Evolutionary conservation across 2,329 filamentous ascomycete genomes (phyloP), one percentile per base, ranked within the genome.

Genomic region (Apiospora phragmitis): DNA sequence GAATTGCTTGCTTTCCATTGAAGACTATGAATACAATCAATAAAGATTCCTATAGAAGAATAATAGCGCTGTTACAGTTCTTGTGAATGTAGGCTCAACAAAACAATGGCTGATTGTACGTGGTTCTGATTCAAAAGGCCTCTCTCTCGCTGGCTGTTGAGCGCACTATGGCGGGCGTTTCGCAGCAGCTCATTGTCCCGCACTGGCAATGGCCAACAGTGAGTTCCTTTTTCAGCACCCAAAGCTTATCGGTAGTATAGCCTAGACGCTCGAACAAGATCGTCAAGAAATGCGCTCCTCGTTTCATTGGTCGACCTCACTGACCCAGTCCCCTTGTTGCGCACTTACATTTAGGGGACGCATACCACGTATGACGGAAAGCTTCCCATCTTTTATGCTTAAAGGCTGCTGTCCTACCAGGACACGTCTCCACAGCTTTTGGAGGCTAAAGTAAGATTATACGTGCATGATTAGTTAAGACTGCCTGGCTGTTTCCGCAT

Each of bases 361-460:
- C 55, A 62, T 62, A 62, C 55, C 55, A 62, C 55, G 55, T 62
- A 62, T 62, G 55, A 62, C 55, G 55, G 55, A 38, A 62, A 62
- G 55, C 55, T 62, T 62, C 55, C 55, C 55, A 62, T 62, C 55
- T 62, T 55, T 62, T 62, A 62, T 62, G 55, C 55, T 62, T 62
- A 62, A 62, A 38, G 16, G 55, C 55, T 62, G 55, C 55, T 62
- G 55, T 62, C 55, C 55, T 62, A 62, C 55, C 55, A 62, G 55
- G 35, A n/a, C 55, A 21, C 55, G 55, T 62, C 55, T 62, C 55
- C 55, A 62, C 55, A 62, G 55, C 55, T 62, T 62, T 62, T 62
- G 32, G 55, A 62, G 55, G 29, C 55, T 62, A 62, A 62, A 62
- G 32, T 62, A 62, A 62, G 55, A 62, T 62, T 62, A 62, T 62